These are phyloP conservation scores for Cystobasidium sp. DNA, from an alignment of 1,284 basidiomycete species.

Conservation along the genomic window DNA sequence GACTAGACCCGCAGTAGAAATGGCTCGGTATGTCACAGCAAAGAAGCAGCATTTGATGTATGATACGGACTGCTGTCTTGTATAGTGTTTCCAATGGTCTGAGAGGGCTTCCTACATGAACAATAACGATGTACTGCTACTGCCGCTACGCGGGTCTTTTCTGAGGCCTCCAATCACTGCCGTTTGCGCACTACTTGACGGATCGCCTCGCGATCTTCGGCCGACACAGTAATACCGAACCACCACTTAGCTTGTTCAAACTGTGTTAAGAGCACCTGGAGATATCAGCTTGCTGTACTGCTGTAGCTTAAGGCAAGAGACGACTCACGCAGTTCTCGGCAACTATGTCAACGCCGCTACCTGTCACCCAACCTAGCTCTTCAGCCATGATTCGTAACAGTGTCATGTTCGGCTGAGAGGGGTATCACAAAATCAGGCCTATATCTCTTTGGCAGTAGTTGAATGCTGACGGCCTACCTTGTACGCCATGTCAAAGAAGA, in stretches of 20 bases:
- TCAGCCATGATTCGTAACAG: conserved; percentile 23
- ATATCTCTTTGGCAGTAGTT: neutral
- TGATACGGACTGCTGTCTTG: too few species aligned
- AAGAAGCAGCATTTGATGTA: too few species aligned
- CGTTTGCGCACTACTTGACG: conserved; percentile 16
- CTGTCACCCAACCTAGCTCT: conserved; percentile 17
- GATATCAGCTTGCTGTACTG: neutral
- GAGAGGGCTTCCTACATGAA: too few species aligned
- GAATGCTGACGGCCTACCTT: neutral
- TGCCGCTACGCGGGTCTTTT: too few species aligned
- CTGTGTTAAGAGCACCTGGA: neutral
- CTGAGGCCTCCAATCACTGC: neutral
- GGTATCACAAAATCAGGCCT: neutral
- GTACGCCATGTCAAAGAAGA: conserved; percentile 39
- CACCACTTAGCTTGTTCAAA: conserved; percentile 34
- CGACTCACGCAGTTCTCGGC: conserved; percentile 29
- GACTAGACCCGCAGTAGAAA: neutral
- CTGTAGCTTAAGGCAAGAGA: neutral
- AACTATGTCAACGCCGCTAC: conserved; percentile 29
- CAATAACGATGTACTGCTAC: too few species aligned
- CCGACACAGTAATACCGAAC: conserved; percentile 14
- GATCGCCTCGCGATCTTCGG: conserved; percentile 5
- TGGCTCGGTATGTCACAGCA: too few species aligned
- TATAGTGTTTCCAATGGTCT: too few species aligned
- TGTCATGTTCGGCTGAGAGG: conserved; percentile 15